These are phyloP conservation scores for Flaveria sonorensis DNA, from an alignment of 129 eudicot genomes.

Conservation along the genomic window DNA sequence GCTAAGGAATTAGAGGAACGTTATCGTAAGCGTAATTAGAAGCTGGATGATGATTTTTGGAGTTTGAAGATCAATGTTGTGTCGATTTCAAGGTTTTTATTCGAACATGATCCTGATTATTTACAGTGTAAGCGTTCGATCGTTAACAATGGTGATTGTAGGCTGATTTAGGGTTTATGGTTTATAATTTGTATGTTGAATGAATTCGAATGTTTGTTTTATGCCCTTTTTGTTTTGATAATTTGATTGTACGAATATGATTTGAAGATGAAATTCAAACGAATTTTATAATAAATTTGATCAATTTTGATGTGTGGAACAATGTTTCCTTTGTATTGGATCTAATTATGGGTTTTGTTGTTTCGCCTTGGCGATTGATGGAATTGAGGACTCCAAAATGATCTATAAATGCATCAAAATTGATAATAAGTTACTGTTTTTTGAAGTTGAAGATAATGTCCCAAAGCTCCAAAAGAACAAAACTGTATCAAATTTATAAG, in stretches of 20 bases:
- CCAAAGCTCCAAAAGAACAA: no score
- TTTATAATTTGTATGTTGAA: background rate
- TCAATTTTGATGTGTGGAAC: background rate
- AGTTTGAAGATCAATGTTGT: constrained; percentile 14
- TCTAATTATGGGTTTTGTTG: background rate
- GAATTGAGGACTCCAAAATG: background rate
- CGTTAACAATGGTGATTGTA: background rate
- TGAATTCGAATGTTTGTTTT: background rate
- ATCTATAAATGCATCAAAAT: constrained; percentile 1
- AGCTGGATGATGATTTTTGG: background rate
- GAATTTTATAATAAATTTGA: background rate
- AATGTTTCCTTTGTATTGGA: background rate
- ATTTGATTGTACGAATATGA: background rate
- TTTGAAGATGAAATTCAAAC: constrained; percentile 4
- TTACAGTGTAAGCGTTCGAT: no score
- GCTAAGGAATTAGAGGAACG: constrained; percentile 56
- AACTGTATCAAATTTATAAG: no score
- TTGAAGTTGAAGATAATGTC: no score
- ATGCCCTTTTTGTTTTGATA: background rate
- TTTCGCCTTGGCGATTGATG: background rate
- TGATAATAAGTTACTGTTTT: background rate
- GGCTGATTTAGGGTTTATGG: constrained; percentile 18
- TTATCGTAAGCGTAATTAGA: constrained; percentile 55
- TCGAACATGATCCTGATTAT: background rate
- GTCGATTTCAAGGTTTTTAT: constrained; percentile 11